Evolutionary conservation across 73 alveolate species (phyloP).

Genomic region (Paramecium caudatum): DNA sequence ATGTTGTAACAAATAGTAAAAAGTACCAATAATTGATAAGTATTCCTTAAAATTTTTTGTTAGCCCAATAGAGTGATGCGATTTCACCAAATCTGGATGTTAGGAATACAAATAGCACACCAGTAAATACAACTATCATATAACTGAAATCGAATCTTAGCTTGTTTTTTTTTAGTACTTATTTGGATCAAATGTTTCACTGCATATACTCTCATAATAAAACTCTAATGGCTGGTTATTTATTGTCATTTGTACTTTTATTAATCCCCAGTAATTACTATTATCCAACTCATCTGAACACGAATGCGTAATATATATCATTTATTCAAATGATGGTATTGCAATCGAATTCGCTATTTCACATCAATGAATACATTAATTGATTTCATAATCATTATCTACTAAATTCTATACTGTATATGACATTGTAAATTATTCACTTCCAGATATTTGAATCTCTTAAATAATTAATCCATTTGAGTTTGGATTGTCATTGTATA

Average conservation of each 20-base stretch:
- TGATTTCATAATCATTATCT: conserved; percentile 10
- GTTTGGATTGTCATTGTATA: not conserved
- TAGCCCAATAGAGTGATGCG: conserved; percentile 20
- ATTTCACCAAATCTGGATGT: conserved; percentile 52
- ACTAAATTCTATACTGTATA: not conserved
- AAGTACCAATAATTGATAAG: not conserved
- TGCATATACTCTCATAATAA: conserved; percentile 43
- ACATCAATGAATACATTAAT: not conserved
- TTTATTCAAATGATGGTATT: not conserved
- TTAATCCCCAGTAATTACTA: conserved; percentile 10
- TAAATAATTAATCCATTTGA: not conserved
- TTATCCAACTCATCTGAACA: not conserved
- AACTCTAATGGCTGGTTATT: not conserved
- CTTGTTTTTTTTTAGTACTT: conserved; percentile 38
- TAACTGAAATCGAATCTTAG: conserved; percentile 45
- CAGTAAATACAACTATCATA: conserved; percentile 22
- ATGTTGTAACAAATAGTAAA: not conserved
- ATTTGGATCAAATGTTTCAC: not conserved
- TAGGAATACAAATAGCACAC: conserved; percentile 42
- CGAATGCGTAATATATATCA: not conserved
- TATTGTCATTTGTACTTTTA: not conserved
- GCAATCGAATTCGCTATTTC: not conserved
- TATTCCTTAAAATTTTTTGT: not conserved
- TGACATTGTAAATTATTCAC: not conserved
- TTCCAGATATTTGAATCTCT: not conserved